phyloP scores from a whole-genome alignment of 2,329 filamentous ascomycete species.

The Fusarium multiceps region DNA sequence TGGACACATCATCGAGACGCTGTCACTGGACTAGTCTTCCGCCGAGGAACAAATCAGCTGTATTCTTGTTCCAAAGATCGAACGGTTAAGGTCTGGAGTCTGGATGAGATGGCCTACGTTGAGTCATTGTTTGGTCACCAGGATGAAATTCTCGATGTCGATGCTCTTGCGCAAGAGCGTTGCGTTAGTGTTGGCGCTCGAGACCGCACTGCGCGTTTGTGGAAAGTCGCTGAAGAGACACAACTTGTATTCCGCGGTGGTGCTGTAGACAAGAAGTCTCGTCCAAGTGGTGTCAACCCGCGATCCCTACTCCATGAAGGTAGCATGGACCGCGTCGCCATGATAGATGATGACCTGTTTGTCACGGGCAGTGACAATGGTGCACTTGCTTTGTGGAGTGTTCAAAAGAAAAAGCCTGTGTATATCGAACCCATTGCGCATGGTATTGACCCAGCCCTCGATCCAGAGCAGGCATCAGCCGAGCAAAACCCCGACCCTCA shows the following conservation, averaged over 20 bases:
- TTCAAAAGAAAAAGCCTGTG: constrained; percentile 94
- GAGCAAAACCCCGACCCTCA: constrained; percentile 71
- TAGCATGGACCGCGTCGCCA: constrained; percentile 90
- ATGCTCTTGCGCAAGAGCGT: constrained; percentile 84
- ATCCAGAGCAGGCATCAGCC: constrained; percentile 77
- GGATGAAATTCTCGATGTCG: constrained; percentile 86
- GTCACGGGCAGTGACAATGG: constrained; percentile 96
- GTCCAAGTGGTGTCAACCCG: constrained; percentile 55
- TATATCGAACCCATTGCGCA: constrained; percentile 84
- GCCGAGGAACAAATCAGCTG: constrained; percentile 87
- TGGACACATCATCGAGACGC: constrained; percentile 94
- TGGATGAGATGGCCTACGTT: constrained; percentile 91
- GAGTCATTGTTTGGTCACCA: constrained; percentile 98
- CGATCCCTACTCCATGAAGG: constrained; percentile 76
- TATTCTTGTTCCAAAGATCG: constrained; percentile 92
- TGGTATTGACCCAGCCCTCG: constrained; percentile 79
- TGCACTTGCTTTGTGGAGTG: constrained; percentile 84
- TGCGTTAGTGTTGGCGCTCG: constrained; percentile 91
- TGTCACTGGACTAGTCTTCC: constrained; percentile 86
- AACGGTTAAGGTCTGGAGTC: constrained; percentile 94
- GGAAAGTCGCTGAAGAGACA: constrained; percentile 96
- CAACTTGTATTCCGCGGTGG: constrained; percentile 95
- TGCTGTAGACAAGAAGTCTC: constrained; percentile 67
- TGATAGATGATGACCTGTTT: constrained; percentile 89
- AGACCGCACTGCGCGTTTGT: constrained; percentile 90